Evolutionary conservation across 2,329 filamentous ascomycete genomes (phyloP).

Genomic region (Venturia carpophila): DNA sequence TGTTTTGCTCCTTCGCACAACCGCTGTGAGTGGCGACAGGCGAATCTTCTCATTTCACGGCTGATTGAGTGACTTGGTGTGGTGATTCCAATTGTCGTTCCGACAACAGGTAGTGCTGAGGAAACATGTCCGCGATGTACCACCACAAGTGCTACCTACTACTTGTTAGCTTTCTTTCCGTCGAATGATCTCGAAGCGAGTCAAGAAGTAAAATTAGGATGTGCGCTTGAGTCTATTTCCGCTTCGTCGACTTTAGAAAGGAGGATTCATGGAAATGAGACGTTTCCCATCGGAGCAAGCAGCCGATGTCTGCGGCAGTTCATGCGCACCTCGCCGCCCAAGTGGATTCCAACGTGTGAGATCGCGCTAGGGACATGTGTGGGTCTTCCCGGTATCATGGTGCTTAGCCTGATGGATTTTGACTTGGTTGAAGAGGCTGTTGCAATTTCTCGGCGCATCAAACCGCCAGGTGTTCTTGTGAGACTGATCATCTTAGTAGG

Average conservation of each 20-base stretch:
- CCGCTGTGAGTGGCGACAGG: not conserved
- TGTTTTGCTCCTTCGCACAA: not conserved
- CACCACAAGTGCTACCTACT: not conserved
- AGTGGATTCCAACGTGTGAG: not conserved
- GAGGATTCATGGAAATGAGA: not conserved
- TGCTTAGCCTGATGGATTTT: not conserved
- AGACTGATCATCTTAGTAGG: not conserved
- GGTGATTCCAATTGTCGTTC: not conserved
- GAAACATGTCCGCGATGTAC: not conserved
- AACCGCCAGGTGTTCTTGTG: too few species aligned
- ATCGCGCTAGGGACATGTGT: not conserved
- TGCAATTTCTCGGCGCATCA: not conserved
- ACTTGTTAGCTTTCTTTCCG: not conserved
- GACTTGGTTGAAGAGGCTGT: not conserved
- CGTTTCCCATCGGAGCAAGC: not conserved
- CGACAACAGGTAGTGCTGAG: not conserved
- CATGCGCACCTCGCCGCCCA: not conserved
- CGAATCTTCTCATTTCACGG: too few species aligned
- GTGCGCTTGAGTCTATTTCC: not conserved
- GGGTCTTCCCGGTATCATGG: not conserved
- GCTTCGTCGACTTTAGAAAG: not conserved
- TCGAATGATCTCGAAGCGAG: not conserved
- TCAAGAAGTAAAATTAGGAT: not conserved
- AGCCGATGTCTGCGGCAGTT: not conserved
- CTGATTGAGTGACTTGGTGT: too few species aligned